Conservation (phyloP, 768 basidiomycete genomes). For the Asterophora lycoperdoides region DNA sequence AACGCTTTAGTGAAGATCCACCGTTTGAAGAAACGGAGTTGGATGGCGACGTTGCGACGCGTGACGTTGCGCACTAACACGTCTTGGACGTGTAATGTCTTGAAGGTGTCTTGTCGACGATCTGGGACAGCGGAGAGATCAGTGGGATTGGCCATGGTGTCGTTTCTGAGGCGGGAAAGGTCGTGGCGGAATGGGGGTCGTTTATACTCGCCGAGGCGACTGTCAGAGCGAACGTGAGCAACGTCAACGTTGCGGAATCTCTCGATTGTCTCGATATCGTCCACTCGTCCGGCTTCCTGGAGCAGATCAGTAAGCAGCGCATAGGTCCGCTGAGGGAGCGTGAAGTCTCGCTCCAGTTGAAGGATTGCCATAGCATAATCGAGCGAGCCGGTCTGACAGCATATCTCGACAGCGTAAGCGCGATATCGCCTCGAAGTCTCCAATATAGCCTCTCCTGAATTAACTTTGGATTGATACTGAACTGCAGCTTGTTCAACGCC, state of each 20-base stretch:
- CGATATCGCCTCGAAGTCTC: slow-evolving; percentile 5
- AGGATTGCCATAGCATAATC: slow-evolving; percentile 10
- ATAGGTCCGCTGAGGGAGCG: slow-evolving; percentile 8
- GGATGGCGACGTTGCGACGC: slow-evolving; percentile 1
- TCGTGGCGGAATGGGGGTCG: not conserved
- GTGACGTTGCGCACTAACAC: not conserved
- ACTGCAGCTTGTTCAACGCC: slow-evolving; percentile 10
- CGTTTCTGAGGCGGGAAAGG: not conserved
- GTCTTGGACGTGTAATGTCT: not conserved
- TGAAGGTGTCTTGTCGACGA: not conserved
- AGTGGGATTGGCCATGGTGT: not conserved
- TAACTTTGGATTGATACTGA: not conserved
- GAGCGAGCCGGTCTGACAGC: slow-evolving; percentile 16
- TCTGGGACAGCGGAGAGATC: not conserved
- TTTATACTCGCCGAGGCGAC: not conserved
- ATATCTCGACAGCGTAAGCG: slow-evolving; percentile 11
- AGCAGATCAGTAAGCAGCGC: slow-evolving; percentile 7
- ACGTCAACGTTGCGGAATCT: not conserved
- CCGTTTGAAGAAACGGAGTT: slow-evolving; percentile 7
- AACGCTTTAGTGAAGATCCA: not conserved
- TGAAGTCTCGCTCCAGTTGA: slow-evolving; percentile 1
- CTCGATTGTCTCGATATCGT: slow-evolving; percentile 5
- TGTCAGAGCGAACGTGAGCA: not conserved
- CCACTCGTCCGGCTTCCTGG: not conserved
- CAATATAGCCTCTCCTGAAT: not conserved